Evolutionary conservation across 352 stramenopile species (phyloP).

Genomic region (Phytophthora colocasiae): DNA sequence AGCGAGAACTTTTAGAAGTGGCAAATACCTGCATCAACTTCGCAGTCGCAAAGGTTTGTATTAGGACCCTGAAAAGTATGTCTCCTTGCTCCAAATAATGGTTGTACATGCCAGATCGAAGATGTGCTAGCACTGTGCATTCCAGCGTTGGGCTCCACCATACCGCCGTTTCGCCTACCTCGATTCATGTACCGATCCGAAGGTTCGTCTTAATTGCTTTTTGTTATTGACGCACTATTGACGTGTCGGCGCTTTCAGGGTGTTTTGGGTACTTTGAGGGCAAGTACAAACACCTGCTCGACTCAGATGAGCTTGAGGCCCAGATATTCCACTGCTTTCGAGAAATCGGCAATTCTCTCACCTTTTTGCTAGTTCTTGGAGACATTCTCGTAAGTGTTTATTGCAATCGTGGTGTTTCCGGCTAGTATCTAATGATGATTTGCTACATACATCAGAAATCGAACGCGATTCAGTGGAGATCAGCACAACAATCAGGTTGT

Average conservation of each 20-base stretch:
- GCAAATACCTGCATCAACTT: conserved; percentile 44
- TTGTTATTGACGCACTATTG: neutral
- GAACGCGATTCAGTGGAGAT: conserved; percentile 15
- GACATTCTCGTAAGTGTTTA: conserved; percentile 38
- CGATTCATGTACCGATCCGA: conserved; percentile 72
- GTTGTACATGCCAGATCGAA: conserved; percentile 48
- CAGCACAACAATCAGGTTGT: conserved; percentile 8
- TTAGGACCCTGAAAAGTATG: neutral
- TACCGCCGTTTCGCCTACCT: conserved; percentile 79
- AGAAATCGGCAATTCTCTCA: conserved; percentile 79
- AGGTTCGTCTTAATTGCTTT: conserved; percentile 30
- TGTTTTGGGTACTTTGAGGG: conserved; percentile 86
- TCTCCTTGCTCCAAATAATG: neutral
- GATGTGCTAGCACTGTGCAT: conserved; percentile 78
- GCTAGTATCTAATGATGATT: neutral
- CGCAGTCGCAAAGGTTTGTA: conserved; percentile 46
- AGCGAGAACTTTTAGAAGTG: conserved; percentile 40
- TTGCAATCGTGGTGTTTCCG: neutral
- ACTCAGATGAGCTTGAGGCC: conserved; percentile 78
- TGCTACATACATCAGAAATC: conserved; percentile 6
- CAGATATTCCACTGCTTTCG: conserved; percentile 88
- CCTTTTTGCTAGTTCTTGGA: conserved; percentile 62
- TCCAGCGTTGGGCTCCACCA: conserved; percentile 68
- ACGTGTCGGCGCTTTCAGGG: conserved; percentile 26
- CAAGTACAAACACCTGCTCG: conserved; percentile 82